Base-by-base conservation (phyloP, 192 early-diverging fungal genomes). In the Gamsiella multidivaricata region DNA sequence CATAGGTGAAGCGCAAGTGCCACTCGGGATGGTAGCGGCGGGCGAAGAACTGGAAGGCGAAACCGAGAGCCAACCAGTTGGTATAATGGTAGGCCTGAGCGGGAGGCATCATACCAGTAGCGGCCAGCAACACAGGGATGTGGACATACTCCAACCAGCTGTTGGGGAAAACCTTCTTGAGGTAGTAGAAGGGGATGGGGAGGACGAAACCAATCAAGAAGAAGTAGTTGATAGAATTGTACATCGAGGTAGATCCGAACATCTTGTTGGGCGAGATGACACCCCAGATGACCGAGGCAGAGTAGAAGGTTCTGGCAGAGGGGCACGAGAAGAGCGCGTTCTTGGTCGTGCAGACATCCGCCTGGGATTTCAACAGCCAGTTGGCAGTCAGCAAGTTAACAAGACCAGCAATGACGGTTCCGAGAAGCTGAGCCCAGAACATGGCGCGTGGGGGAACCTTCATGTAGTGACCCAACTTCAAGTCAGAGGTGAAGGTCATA, bases 1-100 rank as follows among this genome's bases (percentile, higher is more conserved):
- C 87, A 74, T 89, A 92, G 70, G 88, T 90, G 81, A 88, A 92
- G 56, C 85, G 84, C 49, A 65, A 61, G 81, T 88, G 88, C 88
- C 87, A 88, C 3, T 65, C 53, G 33, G 81, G 75, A 49, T 72
- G 64, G 55, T 87, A 81, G 37, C 83, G 80, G 63, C 84, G 83
- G 12, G 87, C 50, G 45, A 64, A 82, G 59, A 69, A 87, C 79
- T 88, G 82, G 65, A 83, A 87, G 32, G 88, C 45, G 50, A 84
- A 88, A n/a, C 84, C 80, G 29, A 84, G 47, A n/a, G 73, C 54
- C 31, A 76, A 51, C 84, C 84, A 85, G 8, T 66, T 73, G 12
- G 74, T 61, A 15, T 71, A 83, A 57, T 85, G 80, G 70, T 59
- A 65, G 32, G 83, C 74, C 29, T 81, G 62, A 41, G 85, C 86